Evolutionary conservation across 257 asterid genomes (phyloP), one percentile per base, ranked within the genome.

Genomic region (Nicotiana obtusifolia): DNA sequence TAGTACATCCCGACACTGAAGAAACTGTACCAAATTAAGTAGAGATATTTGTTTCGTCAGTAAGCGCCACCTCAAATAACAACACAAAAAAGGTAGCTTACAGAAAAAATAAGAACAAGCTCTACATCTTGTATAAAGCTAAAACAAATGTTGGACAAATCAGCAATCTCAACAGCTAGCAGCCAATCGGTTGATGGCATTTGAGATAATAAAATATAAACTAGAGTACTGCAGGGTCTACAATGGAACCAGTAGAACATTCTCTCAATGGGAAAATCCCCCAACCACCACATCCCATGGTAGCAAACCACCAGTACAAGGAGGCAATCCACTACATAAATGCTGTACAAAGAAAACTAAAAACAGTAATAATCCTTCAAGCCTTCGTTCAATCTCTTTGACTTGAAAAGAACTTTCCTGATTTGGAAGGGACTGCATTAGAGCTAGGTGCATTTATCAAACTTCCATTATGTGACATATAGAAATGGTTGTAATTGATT

Each of bases 401-500:
- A 59, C 83, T 80, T 77, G 57, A 81, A 41, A 86, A 83, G 76
- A 67, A 67, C 80, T 85, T 86, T 61, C 86, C 88, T 28, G 81
- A 78, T 80, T 83, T 85, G 82, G 88, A 78, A 52, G 88, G 47
- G 13, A 62, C 76, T 26, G 80, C 53, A 57, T 85, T 89, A 54
- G 93, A 84, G 83, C 89, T 89, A 49, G 95, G 86, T 66, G 92
- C 83, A 4, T 90, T 85, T 44, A 80, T 83, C 87, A 90, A 82
- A 81, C 81, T 87, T 35, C 99, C 98, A 17, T 86, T 91, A 37
- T 94, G 97, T 2, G 98, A 92, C 99, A 94, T 90, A 85, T 96
- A 96, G 92, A 89, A 96, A 76, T 86, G 88, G 90, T 94, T 96
- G 87, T 92, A 94, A 88, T 96, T 96, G 44, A 93, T 92, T 81